Conservation (phyloP, 129 eudicot species). For the Escallonia rubra region DNA sequence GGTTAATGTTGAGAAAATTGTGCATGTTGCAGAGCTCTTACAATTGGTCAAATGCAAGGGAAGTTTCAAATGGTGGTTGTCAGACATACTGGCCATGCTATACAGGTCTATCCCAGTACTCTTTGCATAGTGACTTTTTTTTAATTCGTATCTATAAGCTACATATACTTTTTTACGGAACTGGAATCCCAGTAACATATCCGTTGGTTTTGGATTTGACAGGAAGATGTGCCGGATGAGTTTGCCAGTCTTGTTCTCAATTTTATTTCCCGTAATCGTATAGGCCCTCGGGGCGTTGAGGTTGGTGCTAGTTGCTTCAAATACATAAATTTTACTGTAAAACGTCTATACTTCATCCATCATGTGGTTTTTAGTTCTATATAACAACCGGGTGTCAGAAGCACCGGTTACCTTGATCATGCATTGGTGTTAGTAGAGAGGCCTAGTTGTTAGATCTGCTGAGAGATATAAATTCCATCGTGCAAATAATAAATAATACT, state of each 20-base stretch:
- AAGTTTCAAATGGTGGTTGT: conserved; percentile 97
- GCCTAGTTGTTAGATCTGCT: too few species aligned
- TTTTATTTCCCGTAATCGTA: conserved; percentile 75
- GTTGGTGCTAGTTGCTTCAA: conserved; percentile 37
- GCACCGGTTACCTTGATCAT: too few species aligned
- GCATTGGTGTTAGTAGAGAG: too few species aligned
- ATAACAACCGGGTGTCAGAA: background rate
- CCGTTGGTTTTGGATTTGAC: conserved; percentile 20
- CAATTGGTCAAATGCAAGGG: conserved; percentile 99
- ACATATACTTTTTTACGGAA: background rate
- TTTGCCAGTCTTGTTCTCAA: conserved; percentile 67
- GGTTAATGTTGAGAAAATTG: background rate
- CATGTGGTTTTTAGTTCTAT: background rate
- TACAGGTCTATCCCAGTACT: conserved; percentile 55
- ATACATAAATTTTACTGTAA: background rate
- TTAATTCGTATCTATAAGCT: background rate
- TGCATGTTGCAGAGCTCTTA: conserved; percentile 62
- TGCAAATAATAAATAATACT: too few species aligned
- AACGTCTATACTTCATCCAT: background rate
- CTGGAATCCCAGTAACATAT: conserved; percentile 1
- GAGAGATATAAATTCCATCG: too few species aligned
- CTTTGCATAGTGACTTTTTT: background rate
- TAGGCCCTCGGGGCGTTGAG: conserved; percentile 91
- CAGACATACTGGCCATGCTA: conserved; percentile 97
- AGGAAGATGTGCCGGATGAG: conserved; percentile 99